Evolutionary conservation across 345 rosid species (phyloP).

Genomic region (Hibiscus syriacus): DNA sequence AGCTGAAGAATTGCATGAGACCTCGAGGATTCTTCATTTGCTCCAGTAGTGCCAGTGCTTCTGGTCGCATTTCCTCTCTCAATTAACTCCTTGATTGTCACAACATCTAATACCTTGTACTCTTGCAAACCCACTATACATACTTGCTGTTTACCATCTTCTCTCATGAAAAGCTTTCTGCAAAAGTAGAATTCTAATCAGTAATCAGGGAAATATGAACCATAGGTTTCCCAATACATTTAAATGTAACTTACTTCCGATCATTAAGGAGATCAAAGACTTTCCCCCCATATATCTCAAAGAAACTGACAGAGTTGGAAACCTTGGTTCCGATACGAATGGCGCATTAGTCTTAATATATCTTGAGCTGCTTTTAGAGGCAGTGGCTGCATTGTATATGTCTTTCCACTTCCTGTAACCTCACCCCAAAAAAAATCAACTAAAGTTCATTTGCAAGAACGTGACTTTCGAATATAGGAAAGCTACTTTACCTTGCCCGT

Average conservation of each 20-base stretch:
- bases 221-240: neutral
- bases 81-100: neutral
- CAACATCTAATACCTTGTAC: constrained; percentile 3
- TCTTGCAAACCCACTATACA: neutral
- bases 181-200: neutral
- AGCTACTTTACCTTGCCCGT: neutral
- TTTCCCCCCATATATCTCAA: constrained; percentile 68
- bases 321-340: constrained; percentile 37
- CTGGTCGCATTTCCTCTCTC: neutral
- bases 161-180: neutral
- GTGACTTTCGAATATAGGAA: neutral
- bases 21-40: constrained; percentile 11
- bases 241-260: constrained; percentile 41
- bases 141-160: neutral
- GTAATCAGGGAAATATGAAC: neutral
- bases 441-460: neutral
- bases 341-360: neutral
- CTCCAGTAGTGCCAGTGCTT: neutral
- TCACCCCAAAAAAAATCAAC: neutral
- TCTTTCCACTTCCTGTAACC: constrained; percentile 68
- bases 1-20: constrained; percentile 75
- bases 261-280: constrained; percentile 63
- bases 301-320: constrained; percentile 56
- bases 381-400: constrained; percentile 45
- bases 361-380: constrained; percentile 4